Percentiles rank a stretch among this genome's conserved stretches.
These are phyloP conservation scores for Besnoitia besnoiti DNA, from an alignment of 169 alveolate genomes.

Conservation along the genomic window DNA sequence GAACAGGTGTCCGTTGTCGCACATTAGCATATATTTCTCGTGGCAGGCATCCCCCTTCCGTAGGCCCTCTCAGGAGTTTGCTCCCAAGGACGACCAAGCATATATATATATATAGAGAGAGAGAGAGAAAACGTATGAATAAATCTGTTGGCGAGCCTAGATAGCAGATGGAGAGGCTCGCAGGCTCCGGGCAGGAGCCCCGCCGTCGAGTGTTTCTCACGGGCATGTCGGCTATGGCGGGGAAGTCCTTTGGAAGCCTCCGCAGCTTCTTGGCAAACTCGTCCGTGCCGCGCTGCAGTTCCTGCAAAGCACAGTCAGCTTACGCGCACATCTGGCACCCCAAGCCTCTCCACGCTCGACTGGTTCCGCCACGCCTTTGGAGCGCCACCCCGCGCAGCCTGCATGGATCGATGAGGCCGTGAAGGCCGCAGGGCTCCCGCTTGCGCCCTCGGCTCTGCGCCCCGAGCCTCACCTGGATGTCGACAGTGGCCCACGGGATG, in stretches of 20 bases:
- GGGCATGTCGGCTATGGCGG: slow-evolving; percentile 42
- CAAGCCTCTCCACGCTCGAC: background rate
- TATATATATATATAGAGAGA: background rate
- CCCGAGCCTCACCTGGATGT: slow-evolving; percentile 74
- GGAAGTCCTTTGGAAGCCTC: slow-evolving; percentile 77
- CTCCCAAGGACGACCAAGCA: too few relatives aligned
- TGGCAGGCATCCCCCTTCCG: too few relatives aligned
- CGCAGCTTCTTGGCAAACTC: slow-evolving; percentile 87
- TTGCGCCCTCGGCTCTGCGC: too few relatives aligned
- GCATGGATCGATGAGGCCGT: too few relatives aligned
- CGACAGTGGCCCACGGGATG: slow-evolving; percentile 88
- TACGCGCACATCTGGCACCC: background rate
- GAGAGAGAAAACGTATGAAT: background rate
- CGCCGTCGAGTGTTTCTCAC: background rate
- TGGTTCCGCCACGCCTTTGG: background rate
- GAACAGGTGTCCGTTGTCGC: too few relatives aligned
- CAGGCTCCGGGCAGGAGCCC: background rate
- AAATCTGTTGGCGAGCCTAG: background rate
- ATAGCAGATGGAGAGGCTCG: background rate
- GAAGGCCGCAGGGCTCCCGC: too few relatives aligned
- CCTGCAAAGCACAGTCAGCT: slow-evolving; percentile 33
- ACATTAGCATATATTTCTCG: too few relatives aligned
- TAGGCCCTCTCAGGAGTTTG: too few relatives aligned
- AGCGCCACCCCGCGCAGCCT: background rate
- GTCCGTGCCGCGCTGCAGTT: slow-evolving; percentile 86